A percentile compares a stretch with the other conserved stretches of the same genome.
These are phyloP conservation scores for Aspergillus chevalieri DNA, from an alignment of 2,329 filamentous ascomycete species.

Conservation along the genomic window DNA sequence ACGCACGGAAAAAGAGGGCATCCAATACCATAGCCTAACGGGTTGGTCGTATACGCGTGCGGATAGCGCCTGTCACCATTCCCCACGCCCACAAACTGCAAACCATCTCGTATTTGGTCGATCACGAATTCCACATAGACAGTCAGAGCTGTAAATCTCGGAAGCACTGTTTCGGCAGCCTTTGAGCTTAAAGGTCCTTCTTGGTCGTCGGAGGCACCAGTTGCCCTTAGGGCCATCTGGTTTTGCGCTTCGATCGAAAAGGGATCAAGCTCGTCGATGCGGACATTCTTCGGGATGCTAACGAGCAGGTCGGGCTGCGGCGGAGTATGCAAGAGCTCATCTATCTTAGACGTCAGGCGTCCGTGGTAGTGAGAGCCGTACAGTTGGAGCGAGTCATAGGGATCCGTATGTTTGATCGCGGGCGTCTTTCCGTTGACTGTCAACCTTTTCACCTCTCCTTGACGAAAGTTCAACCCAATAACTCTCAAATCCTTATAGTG, in stretches of 20 bases:
- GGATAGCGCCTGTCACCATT: conserved; percentile 76
- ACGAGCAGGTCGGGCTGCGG: conserved; percentile 55
- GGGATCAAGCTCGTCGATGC: conserved; percentile 56
- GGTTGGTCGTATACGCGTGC: conserved; percentile 84
- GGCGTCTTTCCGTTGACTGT: conserved; percentile 40
- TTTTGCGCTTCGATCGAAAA: conserved; percentile 45
- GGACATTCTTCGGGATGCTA: conserved; percentile 54
- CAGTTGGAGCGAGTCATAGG: conserved; percentile 44
- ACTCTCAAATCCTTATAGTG: conserved; percentile 49
- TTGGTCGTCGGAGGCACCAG: conserved; percentile 31
- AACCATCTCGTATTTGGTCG: conserved; percentile 69
- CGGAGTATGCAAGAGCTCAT: conserved; percentile 49
- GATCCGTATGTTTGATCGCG: conserved; percentile 35
- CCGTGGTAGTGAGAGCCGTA: conserved; percentile 68
- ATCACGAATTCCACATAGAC: conserved; percentile 72
- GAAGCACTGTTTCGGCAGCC: conserved; percentile 33
- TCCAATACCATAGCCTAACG: conserved; percentile 68
- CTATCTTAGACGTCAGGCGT: conserved; percentile 62
- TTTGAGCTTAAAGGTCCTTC: conserved; percentile 31
- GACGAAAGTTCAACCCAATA: conserved; percentile 57
- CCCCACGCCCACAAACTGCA: conserved; percentile 86
- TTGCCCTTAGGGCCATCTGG: conserved; percentile 37
- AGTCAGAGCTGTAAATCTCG: conserved; percentile 54
- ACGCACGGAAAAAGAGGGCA: conserved; percentile 90
- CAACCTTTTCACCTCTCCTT: conserved; percentile 52